These are phyloP conservation scores for Saccharomycopsis selenospora DNA, from an alignment of 805 yeast genomes.

Conservation along the genomic window DNA sequence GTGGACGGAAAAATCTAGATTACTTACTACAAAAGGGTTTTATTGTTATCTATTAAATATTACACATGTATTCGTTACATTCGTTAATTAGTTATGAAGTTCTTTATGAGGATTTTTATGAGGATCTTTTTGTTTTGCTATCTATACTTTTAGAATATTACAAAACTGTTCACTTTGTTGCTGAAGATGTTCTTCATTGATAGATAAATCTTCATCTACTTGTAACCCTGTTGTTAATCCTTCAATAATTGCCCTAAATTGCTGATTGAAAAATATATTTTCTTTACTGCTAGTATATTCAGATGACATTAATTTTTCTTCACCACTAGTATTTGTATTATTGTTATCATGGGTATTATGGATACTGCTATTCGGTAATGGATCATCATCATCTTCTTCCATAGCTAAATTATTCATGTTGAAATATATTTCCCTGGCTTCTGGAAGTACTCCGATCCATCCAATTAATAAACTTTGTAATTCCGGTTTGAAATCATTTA, in stretches of 20 bases:
- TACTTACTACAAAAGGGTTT: no score
- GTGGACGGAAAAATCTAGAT: no score
- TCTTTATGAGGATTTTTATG: no score
- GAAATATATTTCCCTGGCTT: constrained; percentile 54
- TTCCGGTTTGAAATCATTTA: constrained; percentile 46
- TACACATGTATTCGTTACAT: no score
- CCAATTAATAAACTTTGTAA: constrained; percentile 52
- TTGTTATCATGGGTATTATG: not conserved
- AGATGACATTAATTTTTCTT: not conserved
- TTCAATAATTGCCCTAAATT: not conserved
- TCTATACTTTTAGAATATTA: not conserved
- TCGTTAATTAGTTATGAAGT: no score
- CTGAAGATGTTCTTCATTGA: not conserved
- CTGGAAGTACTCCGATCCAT: constrained; percentile 59
- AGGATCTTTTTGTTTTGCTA: no score
- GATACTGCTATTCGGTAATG: not conserved
- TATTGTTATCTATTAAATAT: no score
- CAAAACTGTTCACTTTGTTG: not conserved
- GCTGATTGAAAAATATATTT: not conserved
- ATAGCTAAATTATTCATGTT: constrained; percentile 1
- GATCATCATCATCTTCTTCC: not conserved
- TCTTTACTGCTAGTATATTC: not conserved
- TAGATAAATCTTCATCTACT: not conserved
- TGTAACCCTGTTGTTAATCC: not conserved
- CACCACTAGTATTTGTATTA: no score